Percentiles rank a stretch among this genome's conserved stretches.
These are phyloP conservation scores for Plantago ovata DNA, from an alignment of 257 asterid genomes.

Conservation along the genomic window DNA sequence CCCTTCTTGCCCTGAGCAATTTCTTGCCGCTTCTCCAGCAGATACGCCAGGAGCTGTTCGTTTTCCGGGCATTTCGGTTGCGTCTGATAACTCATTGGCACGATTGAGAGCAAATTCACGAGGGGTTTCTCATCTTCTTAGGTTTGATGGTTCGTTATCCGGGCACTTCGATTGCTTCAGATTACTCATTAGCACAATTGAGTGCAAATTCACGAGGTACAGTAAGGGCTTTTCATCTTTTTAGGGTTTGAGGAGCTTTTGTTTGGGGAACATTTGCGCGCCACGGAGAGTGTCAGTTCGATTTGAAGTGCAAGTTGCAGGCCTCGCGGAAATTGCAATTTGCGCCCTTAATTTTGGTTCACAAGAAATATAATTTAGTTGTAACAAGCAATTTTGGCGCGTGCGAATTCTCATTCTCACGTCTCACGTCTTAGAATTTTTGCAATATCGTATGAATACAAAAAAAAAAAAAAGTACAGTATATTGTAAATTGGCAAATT, in stretches of 20 bases:
- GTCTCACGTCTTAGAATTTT: too few species aligned
- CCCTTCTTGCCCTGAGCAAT: conserved; percentile 65
- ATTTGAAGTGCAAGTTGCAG: conserved; percentile 20
- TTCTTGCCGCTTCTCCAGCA: conserved; percentile 67
- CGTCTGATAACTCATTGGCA: conserved; percentile 41
- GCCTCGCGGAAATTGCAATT: too few species aligned
- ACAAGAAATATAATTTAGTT: too few species aligned
- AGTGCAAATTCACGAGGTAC: neutral
- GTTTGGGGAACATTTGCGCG: conserved; percentile 28
- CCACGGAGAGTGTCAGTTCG: conserved; percentile 19
- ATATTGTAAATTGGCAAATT: too few species aligned
- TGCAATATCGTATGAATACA: too few species aligned
- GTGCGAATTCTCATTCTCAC: too few species aligned
- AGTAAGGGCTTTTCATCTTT: neutral
- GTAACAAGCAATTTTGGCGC: too few species aligned
- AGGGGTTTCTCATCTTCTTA: conserved; percentile 2
- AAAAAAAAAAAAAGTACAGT: too few species aligned
- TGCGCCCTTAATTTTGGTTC: too few species aligned
- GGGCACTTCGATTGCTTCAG: conserved; percentile 29
- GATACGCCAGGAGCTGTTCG: conserved; percentile 56
- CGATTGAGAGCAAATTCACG: neutral
- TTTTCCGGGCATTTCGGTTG: conserved; percentile 57
- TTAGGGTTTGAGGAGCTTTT: conserved; percentile 19
- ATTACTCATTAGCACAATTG: conserved; percentile 41
- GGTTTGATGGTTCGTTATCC: conserved; percentile 22